Evolutionary conservation across 129 eudicot genomes (phyloP), one percentile per base, ranked within the genome.

Genomic region (Flaveria robusta): DNA sequence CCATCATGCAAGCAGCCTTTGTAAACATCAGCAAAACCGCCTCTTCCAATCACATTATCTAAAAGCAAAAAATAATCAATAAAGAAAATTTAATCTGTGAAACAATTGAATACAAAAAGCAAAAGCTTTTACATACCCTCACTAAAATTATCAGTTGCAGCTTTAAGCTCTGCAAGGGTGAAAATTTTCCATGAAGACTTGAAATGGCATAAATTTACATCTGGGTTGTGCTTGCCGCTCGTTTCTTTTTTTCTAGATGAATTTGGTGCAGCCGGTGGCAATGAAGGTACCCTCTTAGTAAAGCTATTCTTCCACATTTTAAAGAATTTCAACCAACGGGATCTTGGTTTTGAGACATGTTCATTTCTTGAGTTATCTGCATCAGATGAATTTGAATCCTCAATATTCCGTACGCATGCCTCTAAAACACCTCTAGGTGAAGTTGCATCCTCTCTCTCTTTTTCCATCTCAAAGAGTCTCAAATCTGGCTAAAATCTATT

Each of bases 21-120:
- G 89, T 82, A 88, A 47, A 90, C 96, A 60, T 90, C 91, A 77
- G 96, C 96, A 81, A 74, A 90, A 37, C 96, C 93, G 26, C 96
- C 96, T 39, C 65, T 76, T 49, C 93, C 96, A 20, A 90, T 88
- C 86, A 90, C 55, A 76, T 89, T 87, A 9, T 85, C 96, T 89
- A 55, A 19, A 77, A 49, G 31, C 64, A 55, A 78, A 68, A 26
- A 31, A 15, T 26, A 8, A 22, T 27, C 20, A 46, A 37, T 22
- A 55, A 39, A 72, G 5, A 20, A 52, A 6, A 63, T 29, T 29
- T 29, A 14, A 63, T 14, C n/a, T 1, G 42, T 20, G 41, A 39
- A 34, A 24, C 22, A 54, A 8, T 42, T 24, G 55, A n/a, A 15
- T 13, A 70, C 20, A 37, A 63, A 71, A 11, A 50, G 1, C 11